Evolutionary conservation across 2,329 filamentous ascomycete genomes (phyloP).

Genomic region (Stemphylium lycopersici): DNA sequence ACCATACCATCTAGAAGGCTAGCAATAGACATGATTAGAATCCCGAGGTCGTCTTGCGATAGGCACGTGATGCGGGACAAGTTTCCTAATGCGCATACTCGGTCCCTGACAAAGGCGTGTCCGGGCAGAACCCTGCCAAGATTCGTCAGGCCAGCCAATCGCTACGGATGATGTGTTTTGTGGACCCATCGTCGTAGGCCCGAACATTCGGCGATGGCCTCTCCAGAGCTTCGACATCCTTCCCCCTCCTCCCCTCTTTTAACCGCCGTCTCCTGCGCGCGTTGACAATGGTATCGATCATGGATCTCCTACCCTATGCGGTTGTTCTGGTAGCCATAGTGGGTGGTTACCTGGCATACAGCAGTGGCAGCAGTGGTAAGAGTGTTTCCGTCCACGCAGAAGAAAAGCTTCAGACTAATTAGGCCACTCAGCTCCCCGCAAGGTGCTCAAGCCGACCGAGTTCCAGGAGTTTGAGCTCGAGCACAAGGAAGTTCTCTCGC

Average conservation of each 20-base stretch:
- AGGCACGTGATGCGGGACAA: not conserved
- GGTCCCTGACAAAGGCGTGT: not conserved
- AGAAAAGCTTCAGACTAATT: not conserved
- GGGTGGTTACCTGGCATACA: conserved; percentile 73
- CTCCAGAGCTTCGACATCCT: not conserved
- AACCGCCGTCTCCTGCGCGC: not conserved
- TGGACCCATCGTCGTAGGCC: not conserved
- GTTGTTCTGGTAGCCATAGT: conserved; percentile 69
- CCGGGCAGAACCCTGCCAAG: not conserved
- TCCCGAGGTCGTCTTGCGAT: not conserved
- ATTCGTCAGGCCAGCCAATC: not conserved
- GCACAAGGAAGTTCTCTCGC: conserved; percentile 93
- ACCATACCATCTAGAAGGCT: too few species aligned
- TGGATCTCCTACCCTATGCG: conserved; percentile 72
- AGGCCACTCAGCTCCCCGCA: conserved; percentile 44
- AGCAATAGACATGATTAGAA: not conserved
- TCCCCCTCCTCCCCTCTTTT: not conserved
- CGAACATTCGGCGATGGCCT: not conserved
- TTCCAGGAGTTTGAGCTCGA: conserved; percentile 94
- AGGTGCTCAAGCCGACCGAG: conserved; percentile 81
- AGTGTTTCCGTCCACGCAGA: not conserved
- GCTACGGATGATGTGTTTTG: not conserved
- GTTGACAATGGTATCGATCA: conserved; percentile 73
- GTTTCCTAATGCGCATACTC: not conserved
- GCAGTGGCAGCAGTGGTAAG: conserved; percentile 68